Evolutionary conservation across 2,329 filamentous ascomycete genomes (phyloP).

Genomic region (Chaetothyriales sp.): DNA sequence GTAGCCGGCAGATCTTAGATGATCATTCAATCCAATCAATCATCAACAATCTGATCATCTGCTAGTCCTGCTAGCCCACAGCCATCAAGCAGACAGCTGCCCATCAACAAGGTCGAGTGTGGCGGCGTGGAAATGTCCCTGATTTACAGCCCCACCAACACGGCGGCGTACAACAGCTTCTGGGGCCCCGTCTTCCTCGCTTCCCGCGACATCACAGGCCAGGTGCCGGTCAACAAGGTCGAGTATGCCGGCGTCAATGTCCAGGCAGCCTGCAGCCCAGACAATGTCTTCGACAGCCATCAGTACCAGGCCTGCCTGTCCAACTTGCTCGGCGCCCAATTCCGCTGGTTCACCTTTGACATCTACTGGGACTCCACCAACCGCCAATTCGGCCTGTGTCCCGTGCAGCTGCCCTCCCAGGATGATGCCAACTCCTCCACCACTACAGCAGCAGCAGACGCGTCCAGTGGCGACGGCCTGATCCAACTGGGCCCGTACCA

Average conservation of each 20-base stretch:
- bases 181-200: conserved; percentile 15
- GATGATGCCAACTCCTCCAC: conserved; percentile 10
- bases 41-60: too few relatives aligned
- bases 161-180: conserved; percentile 25
- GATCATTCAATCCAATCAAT: too few relatives aligned
- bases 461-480: not conserved
- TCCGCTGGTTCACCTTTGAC: conserved; percentile 45
- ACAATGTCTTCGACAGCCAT: conserved; percentile 39
- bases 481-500: conserved; percentile 38
- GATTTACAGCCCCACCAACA: conserved; percentile 26
- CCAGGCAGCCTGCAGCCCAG: conserved; percentile 44
- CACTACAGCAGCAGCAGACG: conserved; percentile 2
- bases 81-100: too few relatives aligned
- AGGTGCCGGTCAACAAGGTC: conserved; percentile 50
- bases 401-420: conserved; percentile 27
- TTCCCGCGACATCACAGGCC: conserved; percentile 7
- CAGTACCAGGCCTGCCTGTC: conserved; percentile 45
- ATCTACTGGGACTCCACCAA: conserved; percentile 49
- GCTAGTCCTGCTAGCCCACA: too few relatives aligned
- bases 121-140: too few relatives aligned
- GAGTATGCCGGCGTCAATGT: conserved; percentile 44
- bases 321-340: conserved; percentile 48
- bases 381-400: conserved; percentile 47
- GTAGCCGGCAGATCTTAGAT: too few relatives aligned
- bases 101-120: too few relatives aligned